Percentiles rank a stretch among this genome's conserved stretches.
These are phyloP conservation scores for Oryza australiensis DNA, from an alignment of 176 grass and related monocot genomes.

Conservation along the genomic window DNA sequence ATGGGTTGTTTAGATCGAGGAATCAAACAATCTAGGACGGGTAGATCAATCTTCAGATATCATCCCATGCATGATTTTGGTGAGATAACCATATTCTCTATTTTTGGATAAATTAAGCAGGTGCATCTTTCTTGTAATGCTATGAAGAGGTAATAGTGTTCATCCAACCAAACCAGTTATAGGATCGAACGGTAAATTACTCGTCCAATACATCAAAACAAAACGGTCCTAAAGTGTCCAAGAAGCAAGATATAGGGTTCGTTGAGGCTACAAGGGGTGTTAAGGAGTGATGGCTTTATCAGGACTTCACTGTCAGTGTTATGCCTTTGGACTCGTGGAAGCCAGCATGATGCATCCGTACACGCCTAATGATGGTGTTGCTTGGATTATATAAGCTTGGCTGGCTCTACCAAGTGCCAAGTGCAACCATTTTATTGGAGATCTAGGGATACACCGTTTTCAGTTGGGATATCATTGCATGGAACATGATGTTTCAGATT, in stretches of 20 bases:
- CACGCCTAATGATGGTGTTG: not conserved
- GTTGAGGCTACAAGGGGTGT: not conserved
- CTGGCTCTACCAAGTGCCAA: not conserved
- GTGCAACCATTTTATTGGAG: not conserved
- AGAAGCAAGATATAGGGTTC: not conserved
- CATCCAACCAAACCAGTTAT: not conserved
- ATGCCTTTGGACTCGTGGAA: not conserved
- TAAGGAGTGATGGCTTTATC: not conserved
- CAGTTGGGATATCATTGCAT: not conserved
- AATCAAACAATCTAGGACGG: not conserved
- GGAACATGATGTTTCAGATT: not conserved
- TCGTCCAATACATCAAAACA: not conserved
- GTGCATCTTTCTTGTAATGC: too few relatives aligned
- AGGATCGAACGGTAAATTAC: not conserved
- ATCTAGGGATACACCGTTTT: not conserved
- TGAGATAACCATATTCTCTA: too few relatives aligned
- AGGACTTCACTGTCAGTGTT: not conserved
- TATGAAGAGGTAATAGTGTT: not conserved
- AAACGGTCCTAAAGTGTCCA: not conserved
- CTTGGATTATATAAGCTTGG: not conserved
- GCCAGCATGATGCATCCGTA: not conserved
- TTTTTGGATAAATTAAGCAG: too few relatives aligned
- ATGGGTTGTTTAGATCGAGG: not conserved
- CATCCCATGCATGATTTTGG: too few relatives aligned
- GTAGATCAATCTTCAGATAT: not conserved